Evolutionary conservation across 148 eudicot species (phyloP), one percentile per base, ranked within the genome.

Genomic region (Chenopodium berlandieri): DNA sequence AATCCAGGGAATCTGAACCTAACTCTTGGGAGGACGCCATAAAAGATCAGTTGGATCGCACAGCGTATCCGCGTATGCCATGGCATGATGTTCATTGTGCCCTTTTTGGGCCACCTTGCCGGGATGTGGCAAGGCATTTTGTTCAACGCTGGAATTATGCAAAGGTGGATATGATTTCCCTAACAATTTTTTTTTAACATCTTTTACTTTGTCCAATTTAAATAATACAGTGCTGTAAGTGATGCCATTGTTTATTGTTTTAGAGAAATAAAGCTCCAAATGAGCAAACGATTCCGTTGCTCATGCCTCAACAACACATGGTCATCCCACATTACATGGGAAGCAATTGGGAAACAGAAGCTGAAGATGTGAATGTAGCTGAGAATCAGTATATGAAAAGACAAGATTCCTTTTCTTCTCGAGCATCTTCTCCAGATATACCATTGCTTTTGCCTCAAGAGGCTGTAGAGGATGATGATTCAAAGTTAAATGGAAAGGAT

Each of bases 41-140:
- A 94, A 95, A 92, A 86, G 98, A 95, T 92, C 97, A 95, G 86
- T 75, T 95, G 74, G 94, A 95, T 85, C 96, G 98, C 79, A 76
- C 69, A 34, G 91, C 90, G 81, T 92, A 90, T 89, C 98, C 98
- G 58, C 98, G 98, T 75, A 95, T 95, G 98, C 98, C 98, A 71
- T 95, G 98, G 98, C 98, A 95, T 90, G 98, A 95, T 83, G 97
- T 95, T 62, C 97, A 95, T 86, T 95, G 98, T 87, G 98, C 98
- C 46, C 90, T 95, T 37, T 93, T 92, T 90, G 98, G 98, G 54
- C 98, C 98, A 71, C 98, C 98, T 80, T 93, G 97, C 78, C 92
- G 98, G 82, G 98, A 95, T 84, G 87, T 92, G 76, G 98, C 98
- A 68, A 90, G 98, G 71, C 98, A 95, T 86, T 95, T 95, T 85